phyloP scores from a whole-genome alignment of 139 green algal genomes.

The Chlorella sp. region DNA sequence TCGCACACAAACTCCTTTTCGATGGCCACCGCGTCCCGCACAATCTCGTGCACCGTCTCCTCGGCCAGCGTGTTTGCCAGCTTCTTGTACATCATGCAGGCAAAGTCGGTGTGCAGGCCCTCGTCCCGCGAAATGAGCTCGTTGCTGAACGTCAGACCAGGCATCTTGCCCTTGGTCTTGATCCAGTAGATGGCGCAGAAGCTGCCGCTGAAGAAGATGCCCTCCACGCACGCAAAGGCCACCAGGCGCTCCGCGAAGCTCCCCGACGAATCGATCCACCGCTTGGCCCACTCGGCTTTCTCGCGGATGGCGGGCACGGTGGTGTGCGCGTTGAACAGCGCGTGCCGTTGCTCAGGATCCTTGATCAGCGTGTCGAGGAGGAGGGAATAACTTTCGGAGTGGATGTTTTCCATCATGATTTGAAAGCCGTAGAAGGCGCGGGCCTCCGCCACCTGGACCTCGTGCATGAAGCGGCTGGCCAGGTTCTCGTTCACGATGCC shows the following conservation, averaged over 20 bases:
- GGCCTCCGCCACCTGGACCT: constrained; percentile 94
- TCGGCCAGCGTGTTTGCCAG: no score
- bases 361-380: no score
- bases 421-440: no score
- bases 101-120: constrained; percentile 98
- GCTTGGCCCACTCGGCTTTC: no score
- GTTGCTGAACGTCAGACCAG: constrained; percentile 98
- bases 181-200: constrained; percentile 99
- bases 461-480: constrained; percentile 92
- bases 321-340: no score
- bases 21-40: constrained; percentile 92
- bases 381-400: no score
- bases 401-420: no score
- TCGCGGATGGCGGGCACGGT: no score
- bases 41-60: constrained; percentile 77
- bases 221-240: constrained; percentile 96
- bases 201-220: constrained; percentile 98
- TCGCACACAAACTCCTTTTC: constrained; percentile 97
- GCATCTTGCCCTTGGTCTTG: constrained; percentile 88
- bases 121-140: constrained; percentile 98
- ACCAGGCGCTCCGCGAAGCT: constrained; percentile 92
- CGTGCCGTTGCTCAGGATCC: no score
- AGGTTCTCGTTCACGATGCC: constrained; percentile 99
- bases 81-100: constrained; percentile 95
- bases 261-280: no score